Evolutionary conservation across 129 eudicot species (phyloP).

Genomic region (Lactuca sativa): DNA sequence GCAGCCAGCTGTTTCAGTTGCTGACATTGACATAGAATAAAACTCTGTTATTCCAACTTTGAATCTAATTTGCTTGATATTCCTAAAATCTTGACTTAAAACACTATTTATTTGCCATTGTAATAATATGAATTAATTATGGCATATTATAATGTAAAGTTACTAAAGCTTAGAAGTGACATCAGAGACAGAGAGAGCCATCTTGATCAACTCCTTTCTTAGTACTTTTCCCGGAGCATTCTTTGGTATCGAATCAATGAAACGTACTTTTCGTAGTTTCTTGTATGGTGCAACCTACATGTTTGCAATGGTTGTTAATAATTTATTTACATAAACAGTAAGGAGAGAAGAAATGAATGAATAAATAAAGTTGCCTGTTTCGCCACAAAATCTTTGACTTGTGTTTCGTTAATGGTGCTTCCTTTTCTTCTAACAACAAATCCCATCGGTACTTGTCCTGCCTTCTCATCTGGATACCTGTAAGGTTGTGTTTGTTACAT

Average conservation of each 20-base stretch:
- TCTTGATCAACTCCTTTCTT: constrained; percentile 52
- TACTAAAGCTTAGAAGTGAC: constrained; percentile 44
- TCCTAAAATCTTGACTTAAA: too few relatives aligned
- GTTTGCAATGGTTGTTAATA: neutral
- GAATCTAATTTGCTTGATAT: neutral
- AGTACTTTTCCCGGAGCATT: constrained; percentile 57
- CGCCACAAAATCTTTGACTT: constrained; percentile 56
- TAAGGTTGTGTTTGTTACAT: neutral
- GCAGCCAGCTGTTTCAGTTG: constrained; percentile 21
- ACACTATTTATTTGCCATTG: too few relatives aligned
- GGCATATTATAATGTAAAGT: neutral
- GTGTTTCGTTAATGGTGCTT: constrained; percentile 43
- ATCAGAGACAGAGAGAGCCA: constrained; percentile 39
- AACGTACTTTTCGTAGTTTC: constrained; percentile 46
- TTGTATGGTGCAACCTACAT: constrained; percentile 51
- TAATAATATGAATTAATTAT: too few relatives aligned
- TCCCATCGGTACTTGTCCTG: constrained; percentile 69
- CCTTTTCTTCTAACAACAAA: constrained; percentile 60
- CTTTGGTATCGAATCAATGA: constrained; percentile 47
- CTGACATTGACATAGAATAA: constrained; percentile 29
- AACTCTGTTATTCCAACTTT: neutral
- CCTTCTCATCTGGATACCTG: constrained; percentile 70
- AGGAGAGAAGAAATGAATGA: neutral
- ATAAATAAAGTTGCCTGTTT: constrained; percentile 40
- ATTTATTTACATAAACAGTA: neutral